These are phyloP conservation scores for Claviceps cyperi DNA, from an alignment of 2,329 filamentous ascomycete species.

Conservation along the genomic window DNA sequence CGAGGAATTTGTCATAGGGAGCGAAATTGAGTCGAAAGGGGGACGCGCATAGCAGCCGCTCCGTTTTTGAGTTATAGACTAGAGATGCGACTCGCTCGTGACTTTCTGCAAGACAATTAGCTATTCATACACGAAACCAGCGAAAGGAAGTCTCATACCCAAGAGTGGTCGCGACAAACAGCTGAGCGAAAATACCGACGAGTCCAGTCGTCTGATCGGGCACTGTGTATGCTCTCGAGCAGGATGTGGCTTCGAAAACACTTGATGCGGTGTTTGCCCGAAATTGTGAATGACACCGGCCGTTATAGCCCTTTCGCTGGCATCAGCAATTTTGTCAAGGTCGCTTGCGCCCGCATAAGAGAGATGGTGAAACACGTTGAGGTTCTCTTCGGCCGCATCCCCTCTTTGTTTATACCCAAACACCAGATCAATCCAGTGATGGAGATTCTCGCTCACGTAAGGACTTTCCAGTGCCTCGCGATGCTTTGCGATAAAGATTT, in stretches of 20 bases:
- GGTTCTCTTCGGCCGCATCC: constrained; percentile 76
- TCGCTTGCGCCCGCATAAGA: constrained; percentile 92
- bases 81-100: constrained; percentile 70
- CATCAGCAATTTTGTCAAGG: constrained; percentile 78
- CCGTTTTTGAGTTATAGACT: constrained; percentile 62
- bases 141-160: constrained; percentile 24
- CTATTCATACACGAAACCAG: background rate
- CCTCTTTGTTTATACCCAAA: constrained; percentile 92
- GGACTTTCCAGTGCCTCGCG: constrained; percentile 91
- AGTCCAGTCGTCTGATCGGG: constrained; percentile 59
- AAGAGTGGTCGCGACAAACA: constrained; percentile 67
- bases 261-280: constrained; percentile 90
- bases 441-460: constrained; percentile 76
- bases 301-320: constrained; percentile 71
- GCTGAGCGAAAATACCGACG: constrained; percentile 58
- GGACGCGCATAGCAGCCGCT: constrained; percentile 70
- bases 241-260: constrained; percentile 72
- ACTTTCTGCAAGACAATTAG: constrained; percentile 29
- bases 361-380: constrained; percentile 92
- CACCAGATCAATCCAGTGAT: constrained; percentile 90
- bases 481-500: constrained; percentile 90
- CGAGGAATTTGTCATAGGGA: constrained; percentile 83
- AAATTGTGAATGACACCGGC: constrained; percentile 98
- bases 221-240: constrained; percentile 54
- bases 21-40: constrained; percentile 79